Evolutionary conservation across 2,329 filamentous ascomycete species (phyloP), one percentile per base, ranked within the genome.

Genomic region (Cercospora janseana): DNA sequence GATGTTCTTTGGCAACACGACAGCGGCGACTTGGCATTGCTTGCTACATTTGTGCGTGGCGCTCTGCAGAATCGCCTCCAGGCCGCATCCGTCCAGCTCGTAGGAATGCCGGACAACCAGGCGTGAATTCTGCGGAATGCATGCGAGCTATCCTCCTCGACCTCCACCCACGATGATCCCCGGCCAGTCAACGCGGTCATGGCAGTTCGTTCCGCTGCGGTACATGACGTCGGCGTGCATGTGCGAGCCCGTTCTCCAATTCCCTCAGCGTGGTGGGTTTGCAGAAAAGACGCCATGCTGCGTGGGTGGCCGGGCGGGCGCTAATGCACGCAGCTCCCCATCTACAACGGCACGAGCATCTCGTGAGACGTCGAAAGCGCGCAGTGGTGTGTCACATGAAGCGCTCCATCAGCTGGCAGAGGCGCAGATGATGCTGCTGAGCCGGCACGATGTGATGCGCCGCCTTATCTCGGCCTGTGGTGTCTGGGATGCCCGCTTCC

Each of bases 351-450:
- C 41, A 38, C 35, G 35, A 44, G 13, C 41, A 28, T 20, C 27
- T 20, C 27, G 27, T 44, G 41, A 44, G 32, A 24, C 44, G 24
- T 29, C 18, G 15, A 29, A 16, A 1, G 23, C 15, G 21, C 15
- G 35, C 20, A 15, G 31, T 12, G 34, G 34, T 34, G 44, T 47
- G 32, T 47, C 44, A 47, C 44, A 47, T 47, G 44, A 47, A 40
- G 41, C 4, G 24, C 44, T 46, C 13, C 37, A 13, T 3, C 8
- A 31, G 41, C 37, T 13, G 18, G 18, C 35, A 24, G 24, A 23
- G 35, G n/a, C 15, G n/a, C n/a, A n/a, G n/a, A n/a, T 24, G 23
- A 38, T 4, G 10, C 12, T n/a, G n/a, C n/a, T n/a, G n/a, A n/a
- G n/a, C n/a, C n/a, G n/a, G n/a, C n/a, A n/a, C n/a, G n/a, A n/a